Conservation (phyloP, 306 rosid species). For the Rubus parviflorus region DNA sequence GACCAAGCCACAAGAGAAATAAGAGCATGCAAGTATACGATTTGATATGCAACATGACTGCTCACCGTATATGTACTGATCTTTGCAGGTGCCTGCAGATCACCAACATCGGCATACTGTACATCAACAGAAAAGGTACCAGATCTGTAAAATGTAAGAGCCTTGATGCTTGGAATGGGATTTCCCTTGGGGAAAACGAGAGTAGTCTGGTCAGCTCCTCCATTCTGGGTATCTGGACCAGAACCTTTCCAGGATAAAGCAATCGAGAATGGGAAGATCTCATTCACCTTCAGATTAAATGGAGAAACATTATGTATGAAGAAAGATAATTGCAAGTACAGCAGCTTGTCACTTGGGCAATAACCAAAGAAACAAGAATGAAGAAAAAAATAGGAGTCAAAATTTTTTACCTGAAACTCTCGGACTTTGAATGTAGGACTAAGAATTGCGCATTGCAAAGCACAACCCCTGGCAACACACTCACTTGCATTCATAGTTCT, state of each 20-base stretch:
- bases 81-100: constrained; percentile 57
- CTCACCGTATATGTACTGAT: constrained; percentile 85
- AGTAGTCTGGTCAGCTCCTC: constrained; percentile 46
- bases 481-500: constrained; percentile 98
- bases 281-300: constrained; percentile 58
- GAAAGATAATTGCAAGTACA: neutral
- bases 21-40: neutral
- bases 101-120: constrained; percentile 60
- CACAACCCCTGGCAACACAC: constrained; percentile 92
- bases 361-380: neutral
- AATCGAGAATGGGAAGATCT: constrained; percentile 76
- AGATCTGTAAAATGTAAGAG: constrained; percentile 60
- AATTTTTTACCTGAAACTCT: constrained; percentile 71
- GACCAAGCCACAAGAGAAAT: neutral
- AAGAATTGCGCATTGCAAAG: constrained; percentile 90
- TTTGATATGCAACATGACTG: neutral
- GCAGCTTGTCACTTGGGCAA: neutral
- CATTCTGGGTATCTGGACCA: constrained; percentile 63
- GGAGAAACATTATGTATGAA: neutral
- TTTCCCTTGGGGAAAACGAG: constrained; percentile 84
- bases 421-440: constrained; percentile 96
- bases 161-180: constrained; percentile 72
- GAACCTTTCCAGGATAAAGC: constrained; percentile 81
- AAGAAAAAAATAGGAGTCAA: neutral
- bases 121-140: constrained; percentile 80